Conservation (phyloP, 1,139 yeast genomes). For the Trichomonascaceae sp. region DNA sequence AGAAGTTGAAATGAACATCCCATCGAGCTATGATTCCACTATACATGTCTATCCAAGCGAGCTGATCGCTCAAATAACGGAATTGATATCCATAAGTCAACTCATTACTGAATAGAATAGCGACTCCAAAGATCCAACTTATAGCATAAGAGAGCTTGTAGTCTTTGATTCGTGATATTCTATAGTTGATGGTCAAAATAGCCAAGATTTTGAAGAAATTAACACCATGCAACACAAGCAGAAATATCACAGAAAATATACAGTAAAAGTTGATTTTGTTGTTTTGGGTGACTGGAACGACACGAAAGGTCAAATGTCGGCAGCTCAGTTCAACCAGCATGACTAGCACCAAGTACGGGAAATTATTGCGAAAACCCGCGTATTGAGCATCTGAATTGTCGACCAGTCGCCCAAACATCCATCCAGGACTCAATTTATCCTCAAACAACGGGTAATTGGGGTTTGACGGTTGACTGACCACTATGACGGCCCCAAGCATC, state of each 20-base stretch:
- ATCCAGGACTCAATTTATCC: constrained; percentile 67
- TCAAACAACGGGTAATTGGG: constrained; percentile 66
- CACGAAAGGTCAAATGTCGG: constrained; percentile 33
- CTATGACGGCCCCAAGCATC: constrained; percentile 76
- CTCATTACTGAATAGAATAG: constrained; percentile 72
- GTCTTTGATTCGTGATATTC: constrained; percentile 41
- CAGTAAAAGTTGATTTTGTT: constrained; percentile 58
- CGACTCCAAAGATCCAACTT: constrained; percentile 76
- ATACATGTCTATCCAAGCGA: constrained; percentile 41
- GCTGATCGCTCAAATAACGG: constrained; percentile 36
- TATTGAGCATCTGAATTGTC: constrained; percentile 89
- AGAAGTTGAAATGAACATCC: constrained; percentile 94
- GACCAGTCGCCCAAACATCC: constrained; percentile 34
- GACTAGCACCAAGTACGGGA: constrained; percentile 53
- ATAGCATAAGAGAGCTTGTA: constrained; percentile 20
- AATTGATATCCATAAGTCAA: constrained; percentile 49
- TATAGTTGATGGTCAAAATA: constrained; percentile 52
- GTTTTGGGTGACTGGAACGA: not conserved
- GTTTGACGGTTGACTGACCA: constrained; percentile 59
- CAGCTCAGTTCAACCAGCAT: constrained; percentile 48
- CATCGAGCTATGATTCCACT: constrained; percentile 77
- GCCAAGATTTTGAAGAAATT: constrained; percentile 55
- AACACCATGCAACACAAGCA: constrained; percentile 76
- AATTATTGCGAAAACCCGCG: constrained; percentile 76
- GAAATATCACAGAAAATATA: constrained; percentile 60